Percentiles rank a stretch among this genome's conserved stretches.
Conservation (phyloP, 1,284 basidiomycete species). For the Phlebopus sp. region DNA sequence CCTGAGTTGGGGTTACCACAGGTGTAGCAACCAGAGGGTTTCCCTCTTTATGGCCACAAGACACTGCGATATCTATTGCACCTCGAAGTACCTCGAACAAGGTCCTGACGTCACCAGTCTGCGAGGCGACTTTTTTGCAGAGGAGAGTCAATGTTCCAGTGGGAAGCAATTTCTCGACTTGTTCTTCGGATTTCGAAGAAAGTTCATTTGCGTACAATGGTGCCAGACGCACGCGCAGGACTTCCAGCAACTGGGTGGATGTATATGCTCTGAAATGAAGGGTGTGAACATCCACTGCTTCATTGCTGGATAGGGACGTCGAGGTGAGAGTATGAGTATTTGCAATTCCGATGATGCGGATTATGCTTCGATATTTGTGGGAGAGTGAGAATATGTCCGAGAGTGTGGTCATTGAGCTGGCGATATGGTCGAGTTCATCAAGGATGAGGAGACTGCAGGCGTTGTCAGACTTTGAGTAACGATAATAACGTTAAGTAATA, state of each 20-base stretch:
- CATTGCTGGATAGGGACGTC: conserved; percentile 17
- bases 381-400: conserved; percentile 63
- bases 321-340: conserved; percentile 77
- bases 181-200: conserved; percentile 27
- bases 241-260: conserved; percentile 60
- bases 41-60: conserved; percentile 25
- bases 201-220: conserved; percentile 38
- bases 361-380: conserved; percentile 41
- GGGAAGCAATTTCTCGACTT: conserved; percentile 57
- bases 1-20: conserved; percentile 57
- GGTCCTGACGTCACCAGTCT: conserved; percentile 76
- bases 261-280: conserved; percentile 77
- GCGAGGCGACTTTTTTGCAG: conserved; percentile 71
- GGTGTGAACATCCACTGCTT: conserved; percentile 47
- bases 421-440: conserved; percentile 78
- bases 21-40: conserved; percentile 44
- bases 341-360: conserved; percentile 72
- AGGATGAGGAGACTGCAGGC: conserved; percentile 62
- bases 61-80: conserved; percentile 66
- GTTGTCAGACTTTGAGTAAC: conserved; percentile 1
- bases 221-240: conserved; percentile 60
- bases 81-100: conserved; percentile 75
- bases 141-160: conserved; percentile 60
- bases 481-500: conserved; percentile 30
- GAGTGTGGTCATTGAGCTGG: conserved; percentile 53